These are phyloP conservation scores for Colletotrichum incanum DNA, from an alignment of 2,329 filamentous ascomycete species.

Conservation along the genomic window DNA sequence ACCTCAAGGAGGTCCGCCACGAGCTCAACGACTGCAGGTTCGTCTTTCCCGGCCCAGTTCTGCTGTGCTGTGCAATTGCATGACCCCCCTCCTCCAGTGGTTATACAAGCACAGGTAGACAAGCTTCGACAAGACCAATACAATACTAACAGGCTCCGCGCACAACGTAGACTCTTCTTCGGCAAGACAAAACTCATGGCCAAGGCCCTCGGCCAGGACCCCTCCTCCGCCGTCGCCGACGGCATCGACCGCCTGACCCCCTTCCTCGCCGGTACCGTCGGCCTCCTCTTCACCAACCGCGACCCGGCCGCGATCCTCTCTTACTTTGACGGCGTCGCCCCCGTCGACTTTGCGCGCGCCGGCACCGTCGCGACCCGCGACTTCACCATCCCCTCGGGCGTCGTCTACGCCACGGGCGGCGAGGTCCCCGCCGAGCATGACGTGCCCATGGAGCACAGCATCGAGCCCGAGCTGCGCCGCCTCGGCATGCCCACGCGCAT, in stretches of 20 bases:
- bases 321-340: constrained; percentile 81
- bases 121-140: background rate
- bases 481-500: constrained; percentile 92
- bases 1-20: constrained; percentile 90
- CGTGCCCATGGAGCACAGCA: constrained; percentile 86
- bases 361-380: constrained; percentile 81
- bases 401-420: constrained; percentile 85
- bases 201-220: constrained; percentile 86
- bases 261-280: constrained; percentile 86
- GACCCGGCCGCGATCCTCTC: constrained; percentile 75
- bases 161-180: constrained; percentile 84
- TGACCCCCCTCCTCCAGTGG: background rate
- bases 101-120: background rate
- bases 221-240: constrained; percentile 85
- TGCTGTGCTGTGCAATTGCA: background rate
- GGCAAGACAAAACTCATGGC: constrained; percentile 99
- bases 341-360: constrained; percentile 92
- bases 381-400: constrained; percentile 87
- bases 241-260: constrained; percentile 80
- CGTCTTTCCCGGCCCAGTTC: constrained; percentile 48
- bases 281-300: constrained; percentile 91
- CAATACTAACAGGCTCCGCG: background rate
- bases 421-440: constrained; percentile 87
- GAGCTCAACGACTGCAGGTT: constrained; percentile 90
- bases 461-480: constrained; percentile 92